A percentile compares a stretch with the other conserved stretches of the same genome.
phyloP scores from a whole-genome alignment of 148 eudicot genomes.

The Cornus suecica region DNA sequence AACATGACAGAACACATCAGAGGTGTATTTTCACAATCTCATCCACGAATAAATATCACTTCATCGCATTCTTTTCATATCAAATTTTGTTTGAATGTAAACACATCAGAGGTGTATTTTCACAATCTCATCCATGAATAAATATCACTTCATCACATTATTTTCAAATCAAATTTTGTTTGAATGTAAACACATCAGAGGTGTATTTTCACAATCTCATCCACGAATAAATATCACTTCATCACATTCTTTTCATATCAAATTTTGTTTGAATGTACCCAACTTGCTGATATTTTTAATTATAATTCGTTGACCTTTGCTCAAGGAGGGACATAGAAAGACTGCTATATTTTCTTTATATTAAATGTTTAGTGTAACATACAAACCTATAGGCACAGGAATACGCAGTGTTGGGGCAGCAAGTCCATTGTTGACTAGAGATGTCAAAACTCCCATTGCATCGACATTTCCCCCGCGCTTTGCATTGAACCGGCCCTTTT shows the following conservation, averaged over 20 bases:
- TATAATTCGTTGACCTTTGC: background rate
- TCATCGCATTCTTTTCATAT: background rate
- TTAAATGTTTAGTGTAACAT: background rate
- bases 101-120: background rate
- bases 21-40: background rate
- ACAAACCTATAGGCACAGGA: conserved; percentile 92
- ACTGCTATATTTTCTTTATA: background rate
- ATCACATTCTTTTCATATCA: background rate
- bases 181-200: background rate
- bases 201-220: background rate
- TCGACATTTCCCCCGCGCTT: conserved; percentile 95
- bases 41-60: background rate
- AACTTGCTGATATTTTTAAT: background rate
- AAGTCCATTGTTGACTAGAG: conserved; percentile 58
- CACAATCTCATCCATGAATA: background rate
- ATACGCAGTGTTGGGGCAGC: conserved; percentile 76
- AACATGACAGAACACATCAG: background rate
- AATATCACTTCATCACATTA: background rate
- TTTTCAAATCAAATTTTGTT: background rate
- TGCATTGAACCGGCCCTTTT: conserved; percentile 63
- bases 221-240: background rate
- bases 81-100: background rate
- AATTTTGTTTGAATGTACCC: background rate
- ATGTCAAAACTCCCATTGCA: conserved; percentile 76
- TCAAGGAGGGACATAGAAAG: conserved; percentile 1